Percentiles rank a stretch among this genome's conserved stretches.
These are phyloP conservation scores for Kwoniella mangroviensis DNA, from an alignment of 768 basidiomycete genomes.

Conservation along the genomic window DNA sequence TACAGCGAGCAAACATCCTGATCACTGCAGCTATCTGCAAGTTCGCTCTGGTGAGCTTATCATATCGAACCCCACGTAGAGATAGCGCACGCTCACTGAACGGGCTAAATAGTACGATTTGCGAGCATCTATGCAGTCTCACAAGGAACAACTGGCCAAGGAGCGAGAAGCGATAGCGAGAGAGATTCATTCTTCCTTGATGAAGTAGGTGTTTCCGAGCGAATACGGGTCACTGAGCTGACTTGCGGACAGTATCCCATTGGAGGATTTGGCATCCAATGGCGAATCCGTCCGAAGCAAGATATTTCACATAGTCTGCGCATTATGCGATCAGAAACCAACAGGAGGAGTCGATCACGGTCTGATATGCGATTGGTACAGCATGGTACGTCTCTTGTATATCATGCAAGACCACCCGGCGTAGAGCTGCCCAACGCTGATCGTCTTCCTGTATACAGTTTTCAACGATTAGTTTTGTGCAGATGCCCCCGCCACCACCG, in stretches of 20 bases:
- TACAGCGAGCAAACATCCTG: conserved; percentile 52
- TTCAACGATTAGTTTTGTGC: no score
- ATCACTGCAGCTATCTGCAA: conserved; percentile 54
- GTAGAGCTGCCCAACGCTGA: no score
- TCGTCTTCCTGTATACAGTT: no score
- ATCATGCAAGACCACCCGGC: no score
- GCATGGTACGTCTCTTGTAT: conserved; percentile 40
- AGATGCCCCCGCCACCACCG: no score
- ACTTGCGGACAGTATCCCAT: conserved; percentile 37
- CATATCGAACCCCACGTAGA: no score
- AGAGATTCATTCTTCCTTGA: conserved; percentile 47
- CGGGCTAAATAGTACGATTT: conserved; percentile 39
- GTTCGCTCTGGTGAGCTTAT: conserved; percentile 48
- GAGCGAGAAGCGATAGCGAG: conserved; percentile 49
- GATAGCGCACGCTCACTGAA: no score
- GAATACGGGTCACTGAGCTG: background rate
- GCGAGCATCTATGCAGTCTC: conserved; percentile 40
- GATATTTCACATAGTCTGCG: conserved; percentile 52
- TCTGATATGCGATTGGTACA: conserved; percentile 50
- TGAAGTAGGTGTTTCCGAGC: conserved; percentile 35
- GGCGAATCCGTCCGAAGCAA: conserved; percentile 51
- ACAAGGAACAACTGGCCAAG: conserved; percentile 43
- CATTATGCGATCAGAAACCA: conserved; percentile 34
- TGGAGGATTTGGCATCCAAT: conserved; percentile 52
- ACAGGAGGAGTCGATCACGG: conserved; percentile 36